Evolutionary conservation across 345 rosid genomes (phyloP), one percentile per base, ranked within the genome.

Genomic region (Noccaea bulbosa): DNA sequence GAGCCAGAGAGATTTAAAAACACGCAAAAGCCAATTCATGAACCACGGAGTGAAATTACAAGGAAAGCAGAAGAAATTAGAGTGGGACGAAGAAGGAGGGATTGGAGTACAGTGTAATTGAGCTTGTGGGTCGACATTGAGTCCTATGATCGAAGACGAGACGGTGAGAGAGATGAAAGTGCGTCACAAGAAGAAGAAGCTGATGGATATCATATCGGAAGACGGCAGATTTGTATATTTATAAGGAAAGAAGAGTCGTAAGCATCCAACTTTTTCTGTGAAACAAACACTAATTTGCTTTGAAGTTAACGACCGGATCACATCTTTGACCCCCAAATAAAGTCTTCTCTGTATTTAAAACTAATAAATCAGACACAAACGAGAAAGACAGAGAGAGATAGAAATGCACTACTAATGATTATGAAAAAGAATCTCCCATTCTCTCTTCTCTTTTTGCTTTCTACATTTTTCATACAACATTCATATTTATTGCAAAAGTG

Each of bases 121-220:
- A 81, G 56, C 78, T 85, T 73, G 83, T 66, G 46, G 30, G 90
- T 83, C 76, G 93, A 74, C 93, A 87, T 87, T 77, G 62, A 44
- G 47, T 11, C 2, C 43, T 38, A 17, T 35, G 44, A 67, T 63
- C 30, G 55, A 68, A 56, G 60, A 53, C 22, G 59, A 37, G 16
- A 48, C 2, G 62, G 33, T n/a, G 30, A 33, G 4, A 60, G 63
- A 58, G 77, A 62, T 24, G 16, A 72, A 54, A 66, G 22, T 58
- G 67, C 67, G n/a, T 73, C 40, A 56, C 62, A 68, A 16, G 22
- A 41, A 4, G 67, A 65, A 57, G 67, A 68, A 69, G 74, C 56
- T 74, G 11, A 45, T 44, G 43, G 10, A 27, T 5, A 45, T 66
- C 53, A 17, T 55, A 9, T 12, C n/a, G n/a, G 5, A 56, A 69